A percentile compares a stretch with the other conserved stretches of the same genome.
These are phyloP conservation scores for Phytophthora agathidicida DNA, from an alignment of 352 stramenopile species.

Conservation along the genomic window DNA sequence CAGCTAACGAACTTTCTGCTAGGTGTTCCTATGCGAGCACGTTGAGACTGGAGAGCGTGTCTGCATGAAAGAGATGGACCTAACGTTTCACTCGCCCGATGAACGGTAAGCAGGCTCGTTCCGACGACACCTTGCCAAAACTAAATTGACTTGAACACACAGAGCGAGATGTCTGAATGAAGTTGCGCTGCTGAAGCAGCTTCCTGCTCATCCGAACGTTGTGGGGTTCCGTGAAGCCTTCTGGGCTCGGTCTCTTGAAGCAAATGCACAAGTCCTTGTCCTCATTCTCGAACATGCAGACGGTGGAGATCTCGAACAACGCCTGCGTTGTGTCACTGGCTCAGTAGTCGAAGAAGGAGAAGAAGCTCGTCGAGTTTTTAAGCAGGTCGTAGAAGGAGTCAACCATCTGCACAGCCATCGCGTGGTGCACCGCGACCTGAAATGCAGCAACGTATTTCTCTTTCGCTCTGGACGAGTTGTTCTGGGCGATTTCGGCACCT, in stretches of 20 bases:
- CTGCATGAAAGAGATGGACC: constrained; percentile 67
- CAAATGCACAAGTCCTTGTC: constrained; percentile 33
- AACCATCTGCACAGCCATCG: constrained; percentile 59
- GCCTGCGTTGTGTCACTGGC: constrained; percentile 23
- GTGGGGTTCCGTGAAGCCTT: constrained; percentile 66
- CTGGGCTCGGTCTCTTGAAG: constrained; percentile 24
- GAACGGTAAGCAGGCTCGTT: constrained; percentile 37
- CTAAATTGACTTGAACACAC: not conserved
- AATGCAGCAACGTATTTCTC: constrained; percentile 86
- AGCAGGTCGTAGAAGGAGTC: constrained; percentile 88
- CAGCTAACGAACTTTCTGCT: too few species aligned
- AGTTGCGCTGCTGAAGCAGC: constrained; percentile 43
- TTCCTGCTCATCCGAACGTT: constrained; percentile 64
- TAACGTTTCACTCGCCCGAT: constrained; percentile 43
- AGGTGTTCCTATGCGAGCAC: constrained; percentile 59
- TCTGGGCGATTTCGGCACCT: constrained; percentile 79
- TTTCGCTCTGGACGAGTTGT: constrained; percentile 80
- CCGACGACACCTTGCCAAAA: not conserved
- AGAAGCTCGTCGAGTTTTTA: constrained; percentile 39
- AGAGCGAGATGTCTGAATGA: constrained; percentile 54
- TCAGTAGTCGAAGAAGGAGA: constrained; percentile 10
- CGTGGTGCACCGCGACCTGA: constrained; percentile 88
- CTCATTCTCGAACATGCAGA: constrained; percentile 78
- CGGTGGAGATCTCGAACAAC: constrained; percentile 58
- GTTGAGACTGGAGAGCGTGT: constrained; percentile 29